phyloP scores from a whole-genome alignment of 805 yeast genomes.

The Kuraishia borneana region DNA sequence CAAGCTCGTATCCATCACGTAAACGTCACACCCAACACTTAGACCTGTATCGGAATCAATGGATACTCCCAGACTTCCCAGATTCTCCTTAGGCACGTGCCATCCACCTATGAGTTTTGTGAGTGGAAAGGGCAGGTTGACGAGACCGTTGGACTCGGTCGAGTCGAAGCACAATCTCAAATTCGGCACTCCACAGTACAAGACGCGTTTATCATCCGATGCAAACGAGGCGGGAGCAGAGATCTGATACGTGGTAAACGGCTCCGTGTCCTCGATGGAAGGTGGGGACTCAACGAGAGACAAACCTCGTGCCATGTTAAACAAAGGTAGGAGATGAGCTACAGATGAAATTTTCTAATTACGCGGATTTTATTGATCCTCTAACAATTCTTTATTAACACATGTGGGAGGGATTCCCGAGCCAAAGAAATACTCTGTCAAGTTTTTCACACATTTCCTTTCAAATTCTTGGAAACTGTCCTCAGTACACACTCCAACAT shows the following conservation, averaged over 20 bases:
- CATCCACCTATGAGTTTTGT: background rate
- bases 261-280: slow-evolving; percentile 29
- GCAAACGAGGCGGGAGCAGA: slow-evolving; percentile 28
- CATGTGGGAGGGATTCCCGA: slow-evolving; percentile 18
- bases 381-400: slow-evolving; percentile 12
- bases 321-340: no score
- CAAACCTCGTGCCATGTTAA: background rate
- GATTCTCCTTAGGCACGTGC: background rate
- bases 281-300: slow-evolving; percentile 15
- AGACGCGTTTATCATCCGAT: slow-evolving; percentile 26
- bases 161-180: slow-evolving; percentile 2
- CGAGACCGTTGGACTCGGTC: background rate
- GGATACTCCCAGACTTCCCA: background rate
- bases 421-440: slow-evolving; percentile 23
- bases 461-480: slow-evolving; percentile 27
- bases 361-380: no score
- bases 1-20: slow-evolving; percentile 6
- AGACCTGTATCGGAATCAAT: background rate
- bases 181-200: slow-evolving; percentile 25
- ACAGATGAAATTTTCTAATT: no score
- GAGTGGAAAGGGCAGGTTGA: background rate
- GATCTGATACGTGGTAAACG: slow-evolving; percentile 19
- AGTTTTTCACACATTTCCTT: slow-evolving; percentile 22
- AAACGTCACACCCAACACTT: slow-evolving; percentile 1
- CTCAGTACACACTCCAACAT: slow-evolving; percentile 23